Base-by-base conservation (phyloP, 164 flowering plant species). In the Chimonanthus praecox region DNA sequence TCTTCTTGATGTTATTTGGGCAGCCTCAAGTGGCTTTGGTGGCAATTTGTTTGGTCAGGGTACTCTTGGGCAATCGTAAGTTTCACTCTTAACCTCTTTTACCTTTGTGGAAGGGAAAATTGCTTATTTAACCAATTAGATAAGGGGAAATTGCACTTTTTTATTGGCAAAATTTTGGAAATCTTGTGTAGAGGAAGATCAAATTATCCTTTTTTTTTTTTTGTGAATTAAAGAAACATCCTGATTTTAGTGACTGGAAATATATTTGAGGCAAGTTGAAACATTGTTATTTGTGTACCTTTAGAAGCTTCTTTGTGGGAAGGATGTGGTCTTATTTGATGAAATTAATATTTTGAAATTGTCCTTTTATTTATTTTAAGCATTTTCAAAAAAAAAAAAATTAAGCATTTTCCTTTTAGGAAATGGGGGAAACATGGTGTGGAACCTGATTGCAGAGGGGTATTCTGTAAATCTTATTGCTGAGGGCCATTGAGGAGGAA, bases 51-150 rank as follows among this genome's bases (percentile, higher is more conserved):
- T 87, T 80, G 88, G 89, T 58, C 94, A 88, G 82, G 79, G 62
- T 72, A 74, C 79, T 49, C 76, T 86, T 81, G 96, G 93, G 61
- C 92, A 87, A 74, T 20, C 54, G 98, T 95, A 89, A 49, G 88
- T 80, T 64, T 8, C 60, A 21, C 33, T 51, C 33, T 20, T 47
- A 11, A 13, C 50, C n/a, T 71, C 11, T 54, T 4, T 54, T 67
- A 5, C 20, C 47, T 5, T 5, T 65, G 16, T n/a, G 6, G 65
- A 1, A 11, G 20, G n/a, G n/a, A 5, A 62, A 62, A 13, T 11
- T 62, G 18, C 44, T 16, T n/a, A 44, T 72, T 10, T n/a, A 13
- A 54, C 16, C 60, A 13, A 54, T 54, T 54, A 11, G 16, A 13
- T 54, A 33, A 21, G 60, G 60, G 60, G 16, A 54, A 54, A 63